Conservation (phyloP, 805 yeast species). For the Candida sakaeoensis region DNA sequence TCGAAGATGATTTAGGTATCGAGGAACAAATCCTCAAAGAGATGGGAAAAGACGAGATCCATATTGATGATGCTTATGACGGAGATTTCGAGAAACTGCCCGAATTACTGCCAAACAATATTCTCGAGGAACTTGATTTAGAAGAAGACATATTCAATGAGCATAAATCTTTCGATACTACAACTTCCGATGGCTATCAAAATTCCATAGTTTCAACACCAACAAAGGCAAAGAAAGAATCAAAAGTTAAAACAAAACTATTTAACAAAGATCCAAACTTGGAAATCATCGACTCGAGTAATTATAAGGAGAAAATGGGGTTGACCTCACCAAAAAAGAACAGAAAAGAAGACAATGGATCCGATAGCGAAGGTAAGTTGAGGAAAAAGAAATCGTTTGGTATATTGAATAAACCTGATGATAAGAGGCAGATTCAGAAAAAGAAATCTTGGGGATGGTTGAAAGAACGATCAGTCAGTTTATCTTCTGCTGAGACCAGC, state of each 20-base stretch:
- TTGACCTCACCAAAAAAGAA: constrained; percentile 1
- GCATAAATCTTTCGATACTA: neutral
- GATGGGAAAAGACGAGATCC: constrained; percentile 9
- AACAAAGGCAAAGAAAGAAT: constrained; percentile 4
- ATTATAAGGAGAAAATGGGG: constrained; percentile 5
- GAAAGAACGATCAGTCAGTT: constrained; percentile 27
- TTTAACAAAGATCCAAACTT: constrained; percentile 10
- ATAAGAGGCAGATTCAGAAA: constrained; percentile 19
- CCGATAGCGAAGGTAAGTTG: neutral
- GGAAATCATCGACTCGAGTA: constrained; percentile 11
- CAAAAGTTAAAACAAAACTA: constrained; percentile 8
- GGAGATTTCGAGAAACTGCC: constrained; percentile 2
- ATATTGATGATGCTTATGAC: constrained; percentile 1
- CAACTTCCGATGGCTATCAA: neutral
- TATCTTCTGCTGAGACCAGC: constrained; percentile 24
- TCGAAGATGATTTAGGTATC: constrained; percentile 36
- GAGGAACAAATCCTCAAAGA: constrained; percentile 27
- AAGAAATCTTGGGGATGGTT: constrained; percentile 44
- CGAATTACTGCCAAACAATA: neutral
- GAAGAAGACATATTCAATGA: constrained; percentile 1
- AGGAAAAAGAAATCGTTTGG: constrained; percentile 14
- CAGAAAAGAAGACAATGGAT: neutral
- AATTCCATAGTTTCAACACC: neutral
- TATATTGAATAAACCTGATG: constrained; percentile 2
- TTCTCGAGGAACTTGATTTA: constrained; percentile 3